Evolutionary conservation across 1,284 basidiomycete species (phyloP).

Genomic region (Singerocomus rubriflavus): DNA sequence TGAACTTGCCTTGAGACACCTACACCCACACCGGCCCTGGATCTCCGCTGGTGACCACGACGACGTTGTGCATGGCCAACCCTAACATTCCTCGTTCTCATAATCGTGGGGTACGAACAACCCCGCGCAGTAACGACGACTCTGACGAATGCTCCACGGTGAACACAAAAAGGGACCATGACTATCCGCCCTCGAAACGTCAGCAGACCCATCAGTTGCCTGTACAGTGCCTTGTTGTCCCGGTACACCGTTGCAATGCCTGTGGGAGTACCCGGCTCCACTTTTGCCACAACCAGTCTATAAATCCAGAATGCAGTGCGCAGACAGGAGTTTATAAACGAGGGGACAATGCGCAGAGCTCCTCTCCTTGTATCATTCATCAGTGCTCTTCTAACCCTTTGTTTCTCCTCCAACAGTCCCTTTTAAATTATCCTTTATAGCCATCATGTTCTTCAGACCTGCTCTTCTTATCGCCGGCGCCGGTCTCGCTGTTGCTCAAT

Average conservation of each 20-base stretch:
- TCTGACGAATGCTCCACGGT: background rate
- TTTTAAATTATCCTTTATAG: background rate
- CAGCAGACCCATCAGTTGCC: too few relatives aligned
- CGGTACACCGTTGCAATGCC: too few relatives aligned
- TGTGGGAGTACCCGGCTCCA: too few relatives aligned
- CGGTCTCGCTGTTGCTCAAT: slow-evolving; percentile 43
- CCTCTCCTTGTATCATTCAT: background rate
- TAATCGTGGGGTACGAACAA: background rate
- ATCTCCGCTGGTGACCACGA: too few relatives aligned
- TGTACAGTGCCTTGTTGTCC: too few relatives aligned
- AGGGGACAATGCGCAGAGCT: background rate
- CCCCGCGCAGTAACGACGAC: background rate
- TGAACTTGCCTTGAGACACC: background rate
- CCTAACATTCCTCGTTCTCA: background rate
- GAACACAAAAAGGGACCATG: too few relatives aligned
- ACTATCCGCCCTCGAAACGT: too few relatives aligned
- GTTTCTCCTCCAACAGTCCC: background rate
- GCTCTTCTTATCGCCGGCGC: slow-evolving; percentile 36
- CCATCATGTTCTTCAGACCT: slow-evolving; percentile 29
- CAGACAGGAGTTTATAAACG: slow-evolving; percentile 15
- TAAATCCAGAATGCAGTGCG: too few relatives aligned
- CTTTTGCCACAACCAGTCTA: too few relatives aligned
- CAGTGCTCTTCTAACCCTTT: background rate
- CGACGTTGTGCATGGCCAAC: background rate
- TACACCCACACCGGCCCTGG: too few relatives aligned